Evolutionary conservation across 2,329 filamentous ascomycete species (phyloP).

Genomic region (Epichloe festucae): DNA sequence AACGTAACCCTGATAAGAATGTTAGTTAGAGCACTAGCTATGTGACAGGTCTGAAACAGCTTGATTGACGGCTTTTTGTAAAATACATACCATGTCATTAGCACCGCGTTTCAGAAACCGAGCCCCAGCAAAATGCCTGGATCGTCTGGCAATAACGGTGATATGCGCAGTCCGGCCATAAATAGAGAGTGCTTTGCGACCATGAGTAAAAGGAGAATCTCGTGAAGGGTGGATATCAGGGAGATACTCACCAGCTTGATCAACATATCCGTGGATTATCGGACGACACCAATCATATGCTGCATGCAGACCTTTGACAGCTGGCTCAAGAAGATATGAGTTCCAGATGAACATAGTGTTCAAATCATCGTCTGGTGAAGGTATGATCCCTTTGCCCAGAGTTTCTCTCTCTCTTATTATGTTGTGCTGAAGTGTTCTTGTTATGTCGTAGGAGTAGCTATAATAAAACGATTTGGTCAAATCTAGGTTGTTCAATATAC

Average conservation of each 20-base stretch:
- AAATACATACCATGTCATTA: conserved; percentile 54
- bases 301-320: conserved; percentile 54
- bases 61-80: background rate
- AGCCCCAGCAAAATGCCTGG: conserved; percentile 85
- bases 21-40: background rate
- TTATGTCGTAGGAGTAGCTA: conserved; percentile 96
- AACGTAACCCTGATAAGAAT: conserved; percentile 58
- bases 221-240: background rate
- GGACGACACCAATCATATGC: conserved; percentile 93
- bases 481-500: conserved; percentile 83
- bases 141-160: conserved; percentile 83
- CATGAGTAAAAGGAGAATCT: background rate
- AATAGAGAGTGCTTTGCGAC: conserved; percentile 49
- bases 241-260: conserved; percentile 51
- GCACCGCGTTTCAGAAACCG: conserved; percentile 88
- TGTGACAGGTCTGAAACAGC: background rate
- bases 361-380: conserved; percentile 49
- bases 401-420: conserved; percentile 68
- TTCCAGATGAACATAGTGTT: conserved; percentile 99
- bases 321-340: conserved; percentile 71
- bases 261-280: conserved; percentile 90
- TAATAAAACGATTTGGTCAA: conserved; percentile 91
- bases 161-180: conserved; percentile 86
- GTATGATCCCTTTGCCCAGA: conserved; percentile 49
- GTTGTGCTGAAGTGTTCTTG: conserved; percentile 81